Evolutionary conservation across 108 stramenopile genomes (phyloP).

Genomic region (Discostella pseudostelligera): DNA sequence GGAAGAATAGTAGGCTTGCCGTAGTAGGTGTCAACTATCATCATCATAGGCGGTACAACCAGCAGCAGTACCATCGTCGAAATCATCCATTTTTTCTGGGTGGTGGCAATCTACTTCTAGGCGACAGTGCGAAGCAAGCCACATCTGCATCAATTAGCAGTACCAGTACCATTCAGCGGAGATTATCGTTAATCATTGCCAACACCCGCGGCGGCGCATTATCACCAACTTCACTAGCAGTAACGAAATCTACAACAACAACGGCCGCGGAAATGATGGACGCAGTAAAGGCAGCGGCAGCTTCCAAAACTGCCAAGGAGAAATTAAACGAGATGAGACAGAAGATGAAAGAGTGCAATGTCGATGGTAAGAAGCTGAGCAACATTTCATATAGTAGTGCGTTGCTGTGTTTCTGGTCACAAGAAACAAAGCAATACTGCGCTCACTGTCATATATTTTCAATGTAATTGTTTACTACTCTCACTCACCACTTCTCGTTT

Average conservation of each 20-base stretch:
- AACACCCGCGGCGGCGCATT: conserved; percentile 1
- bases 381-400: not conserved
- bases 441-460: not conserved
- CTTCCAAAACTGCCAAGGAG: conserved; percentile 40
- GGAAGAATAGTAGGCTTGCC: too few relatives aligned
- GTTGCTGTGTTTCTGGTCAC: not conserved
- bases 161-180: too few relatives aligned
- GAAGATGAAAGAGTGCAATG: conserved; percentile 56
- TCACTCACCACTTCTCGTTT: not conserved
- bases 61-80: too few relatives aligned
- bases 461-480: not conserved
- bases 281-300: conserved; percentile 10
- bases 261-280: conserved; percentile 3
- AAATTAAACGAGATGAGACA: conserved; percentile 59
- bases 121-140: too few relatives aligned
- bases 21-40: too few relatives aligned
- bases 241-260: not conserved
- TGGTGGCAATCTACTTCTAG: too few relatives aligned
- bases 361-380: conserved; percentile 52
- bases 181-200: not conserved
- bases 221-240: not conserved
- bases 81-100: too few relatives aligned
- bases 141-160: too few relatives aligned
- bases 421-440: not conserved
- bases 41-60: too few relatives aligned